Percentiles rank a stretch among this genome's conserved stretches.
Conservation (phyloP, 768 basidiomycete species). For the Rhodotorula kratochvilovae region DNA sequence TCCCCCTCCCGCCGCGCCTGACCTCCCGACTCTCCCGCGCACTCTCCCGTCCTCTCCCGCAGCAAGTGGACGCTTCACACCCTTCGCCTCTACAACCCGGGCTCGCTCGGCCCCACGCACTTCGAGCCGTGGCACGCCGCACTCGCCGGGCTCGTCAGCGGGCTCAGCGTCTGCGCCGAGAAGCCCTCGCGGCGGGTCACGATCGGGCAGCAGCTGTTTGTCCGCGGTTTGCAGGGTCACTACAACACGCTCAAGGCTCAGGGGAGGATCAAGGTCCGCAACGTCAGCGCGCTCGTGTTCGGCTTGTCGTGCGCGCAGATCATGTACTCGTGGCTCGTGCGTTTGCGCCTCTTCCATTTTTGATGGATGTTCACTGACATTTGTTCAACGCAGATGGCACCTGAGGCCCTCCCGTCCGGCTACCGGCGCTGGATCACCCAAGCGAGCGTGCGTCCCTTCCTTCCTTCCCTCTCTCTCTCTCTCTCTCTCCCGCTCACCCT, state of each 20-base stretch:
- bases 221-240: conserved; percentile 82
- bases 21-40: conserved; percentile 49
- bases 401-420: conserved; percentile 38
- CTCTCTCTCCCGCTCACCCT: not conserved
- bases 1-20: conserved; percentile 14
- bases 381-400: conserved; percentile 32
- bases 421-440: conserved; percentile 40
- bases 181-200: conserved; percentile 60
- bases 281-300: conserved; percentile 80
- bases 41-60: not conserved
- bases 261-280: conserved; percentile 65
- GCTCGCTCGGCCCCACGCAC: conserved; percentile 51
- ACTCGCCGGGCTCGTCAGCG: conserved; percentile 69
- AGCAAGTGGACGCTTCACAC: conserved; percentile 56
- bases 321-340: conserved; percentile 41
- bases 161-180: conserved; percentile 72
- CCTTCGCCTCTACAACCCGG: conserved; percentile 42
- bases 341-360: not conserved
- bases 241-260: conserved; percentile 73
- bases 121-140: conserved; percentile 67
- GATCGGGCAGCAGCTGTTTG: conserved; percentile 83
- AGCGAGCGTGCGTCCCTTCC: not conserved
- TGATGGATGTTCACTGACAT: too few species aligned
- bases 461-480: not conserved
- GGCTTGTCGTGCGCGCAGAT: conserved; percentile 80